A percentile compares a stretch with the other conserved stretches of the same genome.
Conservation (phyloP, 2,329 filamentous ascomycete genomes). For the Calonectria fujianensis region DNA sequence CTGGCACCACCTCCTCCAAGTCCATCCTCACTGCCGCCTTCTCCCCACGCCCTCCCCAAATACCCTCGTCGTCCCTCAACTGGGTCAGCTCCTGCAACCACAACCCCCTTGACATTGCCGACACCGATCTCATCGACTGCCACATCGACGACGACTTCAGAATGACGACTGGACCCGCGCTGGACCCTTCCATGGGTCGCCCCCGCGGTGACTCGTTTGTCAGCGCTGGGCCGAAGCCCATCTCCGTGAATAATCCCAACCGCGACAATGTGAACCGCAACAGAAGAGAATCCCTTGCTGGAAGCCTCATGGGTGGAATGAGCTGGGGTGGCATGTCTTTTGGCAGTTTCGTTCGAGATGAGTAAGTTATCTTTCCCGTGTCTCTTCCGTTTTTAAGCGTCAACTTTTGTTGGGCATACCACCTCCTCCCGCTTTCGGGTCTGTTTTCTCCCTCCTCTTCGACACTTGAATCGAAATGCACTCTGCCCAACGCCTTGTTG, state of each 20-base stretch:
- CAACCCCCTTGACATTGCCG: conserved; percentile 52
- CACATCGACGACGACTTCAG: conserved; percentile 61
- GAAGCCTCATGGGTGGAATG: conserved; percentile 86
- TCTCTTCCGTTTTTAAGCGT: conserved; percentile 26
- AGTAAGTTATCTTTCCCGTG: conserved; percentile 78
- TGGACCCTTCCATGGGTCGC: conserved; percentile 75
- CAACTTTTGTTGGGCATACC: conserved; percentile 30
- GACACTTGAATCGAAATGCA: conserved; percentile 7
- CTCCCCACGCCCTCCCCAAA: conserved; percentile 45
- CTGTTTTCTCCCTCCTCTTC: conserved; percentile 5
- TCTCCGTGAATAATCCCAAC: conserved; percentile 79
- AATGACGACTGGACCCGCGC: conserved; percentile 76
- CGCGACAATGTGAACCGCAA: conserved; percentile 75
- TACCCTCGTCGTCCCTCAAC: conserved; percentile 35
- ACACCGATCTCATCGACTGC: conserved; percentile 54
- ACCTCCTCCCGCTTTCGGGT: not conserved
- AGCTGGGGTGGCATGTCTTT: conserved; percentile 98
- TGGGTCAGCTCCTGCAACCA: conserved; percentile 29
- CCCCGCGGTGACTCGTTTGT: conserved; percentile 79
- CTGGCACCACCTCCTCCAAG: conserved; percentile 57
- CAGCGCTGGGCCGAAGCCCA: conserved; percentile 79
- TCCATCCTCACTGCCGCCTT: conserved; percentile 55
- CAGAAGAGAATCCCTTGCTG: conserved; percentile 77
- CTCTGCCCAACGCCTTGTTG: not conserved
- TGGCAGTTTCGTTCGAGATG: conserved; percentile 97